A percentile compares a stretch with the other conserved stretches of the same genome.
Evolutionary conservation across 345 rosid species (phyloP).

Genomic region (Tarenaya hassleriana): DNA sequence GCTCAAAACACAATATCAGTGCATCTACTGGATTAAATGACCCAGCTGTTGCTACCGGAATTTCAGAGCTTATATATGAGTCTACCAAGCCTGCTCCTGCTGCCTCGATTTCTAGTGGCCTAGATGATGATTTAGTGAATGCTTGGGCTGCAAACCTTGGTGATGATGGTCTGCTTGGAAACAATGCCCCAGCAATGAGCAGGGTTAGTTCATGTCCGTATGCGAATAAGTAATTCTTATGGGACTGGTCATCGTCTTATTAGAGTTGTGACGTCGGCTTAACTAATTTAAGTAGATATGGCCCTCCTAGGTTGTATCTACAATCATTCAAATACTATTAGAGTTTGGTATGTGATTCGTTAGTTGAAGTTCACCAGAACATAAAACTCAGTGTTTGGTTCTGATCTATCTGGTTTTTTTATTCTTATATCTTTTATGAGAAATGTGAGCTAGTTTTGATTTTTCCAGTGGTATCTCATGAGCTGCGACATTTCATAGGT

Average conservation of each 20-base stretch:
- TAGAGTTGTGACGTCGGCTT: constrained; percentile 9
- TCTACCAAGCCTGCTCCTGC: constrained; percentile 75
- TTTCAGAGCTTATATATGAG: constrained; percentile 87
- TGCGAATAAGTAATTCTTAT: background rate
- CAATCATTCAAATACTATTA: constrained; percentile 16
- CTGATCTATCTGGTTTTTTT: constrained; percentile 11
- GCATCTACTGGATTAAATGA: constrained; percentile 77
- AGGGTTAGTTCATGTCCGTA: constrained; percentile 44
- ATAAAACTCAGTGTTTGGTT: constrained; percentile 6
- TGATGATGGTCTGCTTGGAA: constrained; percentile 80
- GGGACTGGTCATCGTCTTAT: background rate
- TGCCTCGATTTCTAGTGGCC: constrained; percentile 57
- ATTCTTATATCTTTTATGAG: background rate
- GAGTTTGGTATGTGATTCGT: background rate
- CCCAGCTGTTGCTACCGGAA: constrained; percentile 93
- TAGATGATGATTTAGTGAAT: constrained; percentile 96
- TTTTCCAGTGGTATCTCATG: constrained; percentile 14
- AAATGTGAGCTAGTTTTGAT: background rate
- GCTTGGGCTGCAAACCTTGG: constrained; percentile 99
- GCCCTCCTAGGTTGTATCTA: background rate
- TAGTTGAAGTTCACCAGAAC: constrained; percentile 6
- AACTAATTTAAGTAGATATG: constrained; percentile 4
- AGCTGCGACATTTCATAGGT: constrained; percentile 48
- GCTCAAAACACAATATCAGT: constrained; percentile 82
- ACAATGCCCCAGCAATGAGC: constrained; percentile 87